These are phyloP conservation scores for Ilex paraguariensis DNA, from an alignment of 305 asterid genomes.

Conservation along the genomic window DNA sequence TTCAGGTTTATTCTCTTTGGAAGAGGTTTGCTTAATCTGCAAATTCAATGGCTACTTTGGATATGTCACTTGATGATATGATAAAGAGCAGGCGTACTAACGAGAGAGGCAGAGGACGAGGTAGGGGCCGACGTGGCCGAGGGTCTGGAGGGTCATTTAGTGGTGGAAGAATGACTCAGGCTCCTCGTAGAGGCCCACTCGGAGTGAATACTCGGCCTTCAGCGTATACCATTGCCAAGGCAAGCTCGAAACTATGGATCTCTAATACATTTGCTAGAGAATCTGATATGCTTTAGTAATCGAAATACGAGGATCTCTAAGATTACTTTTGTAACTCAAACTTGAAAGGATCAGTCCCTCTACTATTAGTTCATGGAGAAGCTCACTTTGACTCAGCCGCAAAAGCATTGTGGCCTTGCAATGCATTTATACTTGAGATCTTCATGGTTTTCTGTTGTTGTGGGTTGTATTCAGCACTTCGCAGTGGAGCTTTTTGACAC, in stretches of 20 bases:
- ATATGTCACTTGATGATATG: conserved; percentile 86
- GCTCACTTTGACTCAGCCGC: conserved; percentile 26
- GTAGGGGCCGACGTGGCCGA: conserved; percentile 70
- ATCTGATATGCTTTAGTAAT: conserved; percentile 46
- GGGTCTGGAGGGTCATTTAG: conserved; percentile 59
- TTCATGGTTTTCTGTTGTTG: conserved; percentile 25
- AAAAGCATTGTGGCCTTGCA: conserved; percentile 29
- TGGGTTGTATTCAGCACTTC: conserved; percentile 32
- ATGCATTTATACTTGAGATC: conserved; percentile 29
- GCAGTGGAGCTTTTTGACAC: conserved; percentile 33
- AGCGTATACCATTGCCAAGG: conserved; percentile 83
- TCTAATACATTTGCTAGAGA: conserved; percentile 59
- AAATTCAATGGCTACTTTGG: conserved; percentile 74
- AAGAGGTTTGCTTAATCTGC: conserved; percentile 5
- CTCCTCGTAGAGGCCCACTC: conserved; percentile 65
- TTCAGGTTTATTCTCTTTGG: conserved; percentile 10
- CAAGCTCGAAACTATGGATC: conserved; percentile 82
- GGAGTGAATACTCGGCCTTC: conserved; percentile 79
- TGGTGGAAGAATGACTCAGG: conserved; percentile 78
- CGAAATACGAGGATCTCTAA: conserved; percentile 37
- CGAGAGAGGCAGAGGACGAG: conserved; percentile 61
- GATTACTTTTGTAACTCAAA: conserved; percentile 38
- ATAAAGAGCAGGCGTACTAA: conserved; percentile 66
- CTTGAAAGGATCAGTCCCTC: conserved; percentile 30
- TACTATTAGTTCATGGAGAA: conserved; percentile 39